These are phyloP conservation scores for Hapsidospora chrysogenum DNA, from an alignment of 495 filamentous ascomycete species.

Conservation along the genomic window DNA sequence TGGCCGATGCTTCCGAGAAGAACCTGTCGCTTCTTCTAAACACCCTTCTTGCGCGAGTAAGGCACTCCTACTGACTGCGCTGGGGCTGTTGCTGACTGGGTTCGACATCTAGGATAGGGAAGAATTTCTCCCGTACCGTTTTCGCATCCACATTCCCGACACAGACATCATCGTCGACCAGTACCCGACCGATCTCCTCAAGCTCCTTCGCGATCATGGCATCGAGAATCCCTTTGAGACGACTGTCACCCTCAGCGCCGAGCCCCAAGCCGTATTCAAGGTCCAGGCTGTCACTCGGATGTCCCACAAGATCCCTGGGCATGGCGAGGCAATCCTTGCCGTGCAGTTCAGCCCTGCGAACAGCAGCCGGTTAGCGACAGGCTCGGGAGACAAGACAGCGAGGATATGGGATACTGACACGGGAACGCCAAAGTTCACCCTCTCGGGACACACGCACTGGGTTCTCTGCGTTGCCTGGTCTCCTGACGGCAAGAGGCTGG, in stretches of 20 bases:
- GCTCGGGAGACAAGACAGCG: constrained; percentile 82
- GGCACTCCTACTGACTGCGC: background rate
- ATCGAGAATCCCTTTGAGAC: constrained; percentile 31
- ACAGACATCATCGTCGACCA: constrained; percentile 52
- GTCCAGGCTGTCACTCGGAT: constrained; percentile 86
- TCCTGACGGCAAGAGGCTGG: constrained; percentile 64
- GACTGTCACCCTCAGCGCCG: constrained; percentile 56
- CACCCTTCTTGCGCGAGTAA: constrained; percentile 63
- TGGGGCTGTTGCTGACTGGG: constrained; percentile 10
- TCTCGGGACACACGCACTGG: constrained; percentile 91
- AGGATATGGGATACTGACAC: constrained; percentile 94
- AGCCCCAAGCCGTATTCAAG: constrained; percentile 86
- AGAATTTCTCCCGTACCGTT: constrained; percentile 77
- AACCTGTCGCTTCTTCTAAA: constrained; percentile 89
- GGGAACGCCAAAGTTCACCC: constrained; percentile 71
- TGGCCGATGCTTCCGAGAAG: constrained; percentile 73
- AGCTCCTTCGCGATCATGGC: constrained; percentile 29
- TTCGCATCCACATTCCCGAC: constrained; percentile 48
- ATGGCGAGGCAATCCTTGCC: constrained; percentile 81
- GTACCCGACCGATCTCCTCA: constrained; percentile 41
- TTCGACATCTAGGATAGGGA: constrained; percentile 35
- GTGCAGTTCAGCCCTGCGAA: constrained; percentile 74
- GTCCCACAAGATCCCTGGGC: constrained; percentile 73
- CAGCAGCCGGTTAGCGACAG: constrained; percentile 71
- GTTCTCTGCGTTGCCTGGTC: constrained; percentile 79